Conservation (phyloP, 1,284 basidiomycete species). For the Trametes polyzona region DNA sequence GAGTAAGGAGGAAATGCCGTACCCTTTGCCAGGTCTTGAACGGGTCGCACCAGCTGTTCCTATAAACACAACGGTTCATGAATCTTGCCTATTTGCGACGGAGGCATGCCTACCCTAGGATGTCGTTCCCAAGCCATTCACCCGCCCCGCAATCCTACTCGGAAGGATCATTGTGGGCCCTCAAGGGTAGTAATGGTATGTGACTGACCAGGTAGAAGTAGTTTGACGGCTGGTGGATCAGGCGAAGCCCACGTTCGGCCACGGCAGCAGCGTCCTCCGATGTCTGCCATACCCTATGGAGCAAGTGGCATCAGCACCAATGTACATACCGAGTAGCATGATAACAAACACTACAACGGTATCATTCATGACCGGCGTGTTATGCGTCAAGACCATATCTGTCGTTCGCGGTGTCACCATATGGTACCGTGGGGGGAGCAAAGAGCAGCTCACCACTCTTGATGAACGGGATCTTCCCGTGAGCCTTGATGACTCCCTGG, state of each 20-base stretch:
- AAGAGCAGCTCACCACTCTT: slow-evolving; percentile 52
- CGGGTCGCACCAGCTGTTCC: slow-evolving; percentile 69
- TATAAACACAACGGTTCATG: slow-evolving; percentile 37
- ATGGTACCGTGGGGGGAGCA: background rate
- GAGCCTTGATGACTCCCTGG: slow-evolving; percentile 46
- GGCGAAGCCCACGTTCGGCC: slow-evolving; percentile 48
- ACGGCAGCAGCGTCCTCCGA: slow-evolving; percentile 48
- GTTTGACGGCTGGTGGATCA: slow-evolving; percentile 57
- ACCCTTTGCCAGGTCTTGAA: slow-evolving; percentile 77
- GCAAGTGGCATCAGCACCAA: background rate
- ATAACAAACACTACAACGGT: slow-evolving; percentile 73
- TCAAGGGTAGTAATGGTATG: no score
- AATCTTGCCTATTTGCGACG: background rate
- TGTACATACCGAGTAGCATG: no score
- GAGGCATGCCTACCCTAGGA: background rate
- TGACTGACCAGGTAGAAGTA: slow-evolving; percentile 59
- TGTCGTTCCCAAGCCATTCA: slow-evolving; percentile 68
- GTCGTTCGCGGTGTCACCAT: slow-evolving; percentile 36
- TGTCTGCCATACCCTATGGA: slow-evolving; percentile 60
- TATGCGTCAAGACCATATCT: slow-evolving; percentile 73
- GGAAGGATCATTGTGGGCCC: background rate
- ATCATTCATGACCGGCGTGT: slow-evolving; percentile 62
- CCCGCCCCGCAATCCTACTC: slow-evolving; percentile 79
- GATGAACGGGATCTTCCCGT: slow-evolving; percentile 62
- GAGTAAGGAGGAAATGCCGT: background rate